Conservation (phyloP, 2,329 filamentous ascomycete genomes). For the Colletotrichum caudatum region DNA sequence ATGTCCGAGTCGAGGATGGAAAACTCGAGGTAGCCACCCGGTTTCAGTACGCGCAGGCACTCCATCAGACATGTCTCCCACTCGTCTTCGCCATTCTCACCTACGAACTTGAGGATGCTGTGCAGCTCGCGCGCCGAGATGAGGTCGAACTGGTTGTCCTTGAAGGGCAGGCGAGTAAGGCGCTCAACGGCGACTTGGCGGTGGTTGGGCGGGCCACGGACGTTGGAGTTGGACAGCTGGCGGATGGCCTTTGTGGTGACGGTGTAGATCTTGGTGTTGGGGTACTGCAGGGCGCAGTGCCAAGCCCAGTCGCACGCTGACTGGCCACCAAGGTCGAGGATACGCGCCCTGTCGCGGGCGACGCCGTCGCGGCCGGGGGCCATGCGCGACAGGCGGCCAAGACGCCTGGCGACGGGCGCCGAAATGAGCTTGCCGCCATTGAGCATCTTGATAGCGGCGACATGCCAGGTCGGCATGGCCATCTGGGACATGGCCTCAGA, state of each 20-base stretch:
- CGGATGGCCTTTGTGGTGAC: slow-evolving; percentile 80
- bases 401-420: slow-evolving; percentile 72
- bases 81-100: slow-evolving; percentile 80
- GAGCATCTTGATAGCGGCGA: slow-evolving; percentile 70
- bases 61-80: slow-evolving; percentile 88
- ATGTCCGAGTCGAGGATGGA: slow-evolving; percentile 90
- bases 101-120: slow-evolving; percentile 80
- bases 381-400: slow-evolving; percentile 66
- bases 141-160: slow-evolving; percentile 87
- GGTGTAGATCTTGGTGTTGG: slow-evolving; percentile 87
- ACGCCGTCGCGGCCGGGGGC: slow-evolving; percentile 57
- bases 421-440: slow-evolving; percentile 74
- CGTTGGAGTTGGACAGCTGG: slow-evolving; percentile 78
- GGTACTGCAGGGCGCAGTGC: slow-evolving; percentile 89
- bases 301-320: slow-evolving; percentile 94
- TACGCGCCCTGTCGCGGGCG: slow-evolving; percentile 68
- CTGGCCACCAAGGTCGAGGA: slow-evolving; percentile 90
- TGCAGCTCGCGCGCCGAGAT: slow-evolving; percentile 91
- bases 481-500: slow-evolving; percentile 82
- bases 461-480: slow-evolving; percentile 70
- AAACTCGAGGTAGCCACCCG: slow-evolving; percentile 93
- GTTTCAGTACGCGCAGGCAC: slow-evolving; percentile 91
- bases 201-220: slow-evolving; percentile 89
- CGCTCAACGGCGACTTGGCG: slow-evolving; percentile 82
- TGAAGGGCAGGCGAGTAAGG: slow-evolving; percentile 86